These are phyloP conservation scores for Cercophora sp. DNA, from an alignment of 495 filamentous ascomycete genomes.

Conservation along the genomic window DNA sequence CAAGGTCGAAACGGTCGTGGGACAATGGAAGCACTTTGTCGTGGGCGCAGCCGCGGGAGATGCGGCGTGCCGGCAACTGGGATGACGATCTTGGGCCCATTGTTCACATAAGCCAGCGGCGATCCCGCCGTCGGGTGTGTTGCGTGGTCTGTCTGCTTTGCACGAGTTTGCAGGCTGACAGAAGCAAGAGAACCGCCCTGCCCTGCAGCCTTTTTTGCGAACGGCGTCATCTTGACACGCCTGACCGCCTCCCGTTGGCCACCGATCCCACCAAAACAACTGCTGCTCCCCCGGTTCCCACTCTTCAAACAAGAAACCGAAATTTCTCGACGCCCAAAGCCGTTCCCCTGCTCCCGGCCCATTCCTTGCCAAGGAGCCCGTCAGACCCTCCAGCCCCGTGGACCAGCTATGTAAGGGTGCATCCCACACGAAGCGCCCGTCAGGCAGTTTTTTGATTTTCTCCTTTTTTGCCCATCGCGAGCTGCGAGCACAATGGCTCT, in stretches of 20 bases:
- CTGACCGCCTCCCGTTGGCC: slow-evolving; percentile 14
- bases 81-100: too few relatives aligned
- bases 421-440: not conserved
- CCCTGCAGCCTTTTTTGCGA: not conserved
- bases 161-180: too few relatives aligned
- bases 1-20: not conserved
- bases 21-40: too few relatives aligned
- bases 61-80: too few relatives aligned
- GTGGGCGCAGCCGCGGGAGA: too few relatives aligned
- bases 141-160: too few relatives aligned
- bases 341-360: not conserved
- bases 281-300: not conserved
- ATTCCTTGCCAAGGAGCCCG: not conserved
- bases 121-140: too few relatives aligned
- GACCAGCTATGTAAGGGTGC: slow-evolving; percentile 12
- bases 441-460: slow-evolving; percentile 4
- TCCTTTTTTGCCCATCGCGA: not conserved
- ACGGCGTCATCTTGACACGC: slow-evolving; percentile 16
- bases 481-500: slow-evolving; percentile 15
- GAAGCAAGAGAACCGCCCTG: too few relatives aligned
- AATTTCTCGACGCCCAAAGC: slow-evolving; percentile 10
- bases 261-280: not conserved
- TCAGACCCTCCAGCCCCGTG: not conserved
- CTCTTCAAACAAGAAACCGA: slow-evolving; percentile 8
- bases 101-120: too few relatives aligned